Percentiles rank a stretch among this genome's conserved stretches.
Conservation (phyloP, 2,329 filamentous ascomycete species). For the Ceratocystis eucalypticola region DNA sequence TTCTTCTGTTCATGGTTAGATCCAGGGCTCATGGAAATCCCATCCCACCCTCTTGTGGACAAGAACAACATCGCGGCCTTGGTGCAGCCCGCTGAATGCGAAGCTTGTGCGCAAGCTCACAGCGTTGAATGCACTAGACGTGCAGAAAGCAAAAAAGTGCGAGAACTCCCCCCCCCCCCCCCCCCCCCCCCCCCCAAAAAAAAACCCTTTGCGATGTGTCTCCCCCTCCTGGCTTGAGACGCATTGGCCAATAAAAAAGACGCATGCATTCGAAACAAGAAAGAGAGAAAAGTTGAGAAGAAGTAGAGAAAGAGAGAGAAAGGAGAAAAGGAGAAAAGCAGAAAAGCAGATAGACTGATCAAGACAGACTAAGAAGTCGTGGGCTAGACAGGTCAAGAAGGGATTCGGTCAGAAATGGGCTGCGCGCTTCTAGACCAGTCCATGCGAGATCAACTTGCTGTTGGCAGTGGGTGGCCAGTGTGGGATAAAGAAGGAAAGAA, state of each 20-base stretch:
- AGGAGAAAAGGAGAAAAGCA: neutral
- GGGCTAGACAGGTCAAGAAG: no score
- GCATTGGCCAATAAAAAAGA: neutral
- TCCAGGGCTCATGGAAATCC: neutral
- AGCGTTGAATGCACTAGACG: no score
- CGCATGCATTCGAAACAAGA: neutral
- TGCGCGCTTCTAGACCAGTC: constrained; percentile 1
- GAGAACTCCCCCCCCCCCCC: no score
- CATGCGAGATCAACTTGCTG: neutral
- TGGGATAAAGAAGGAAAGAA: neutral
- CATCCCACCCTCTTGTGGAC: neutral
- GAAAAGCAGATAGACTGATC: neutral
- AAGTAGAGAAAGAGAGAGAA: neutral
- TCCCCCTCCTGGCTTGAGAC: no score
- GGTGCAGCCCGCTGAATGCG: no score
- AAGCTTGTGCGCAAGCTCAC: no score
- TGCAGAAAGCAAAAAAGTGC: no score
- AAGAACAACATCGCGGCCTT: no score
- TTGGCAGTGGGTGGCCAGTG: neutral
- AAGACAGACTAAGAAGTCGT: neutral
- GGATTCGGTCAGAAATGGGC: no score
- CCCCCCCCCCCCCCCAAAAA: no score
- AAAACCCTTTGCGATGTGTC: no score
- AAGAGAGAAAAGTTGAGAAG: neutral
- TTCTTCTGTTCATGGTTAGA: neutral